These are phyloP conservation scores for Cladophialophora immunda DNA, from an alignment of 2,329 filamentous ascomycete genomes.

Conservation along the genomic window DNA sequence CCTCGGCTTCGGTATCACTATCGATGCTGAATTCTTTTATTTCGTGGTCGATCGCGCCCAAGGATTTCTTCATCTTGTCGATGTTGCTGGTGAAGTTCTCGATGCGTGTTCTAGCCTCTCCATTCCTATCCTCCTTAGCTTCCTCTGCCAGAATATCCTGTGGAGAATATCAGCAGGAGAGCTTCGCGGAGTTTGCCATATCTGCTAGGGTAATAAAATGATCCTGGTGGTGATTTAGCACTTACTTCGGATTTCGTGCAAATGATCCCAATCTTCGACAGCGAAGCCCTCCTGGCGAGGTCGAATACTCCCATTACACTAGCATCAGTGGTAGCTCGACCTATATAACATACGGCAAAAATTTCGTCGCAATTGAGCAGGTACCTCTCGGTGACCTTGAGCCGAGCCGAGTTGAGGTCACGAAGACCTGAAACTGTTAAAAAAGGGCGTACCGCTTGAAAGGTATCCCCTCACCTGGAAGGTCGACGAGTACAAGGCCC, in stretches of 20 bases:
- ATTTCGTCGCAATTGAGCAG: slow-evolving; percentile 19
- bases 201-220: not conserved
- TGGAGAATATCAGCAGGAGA: not conserved
- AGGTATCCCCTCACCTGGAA: slow-evolving; percentile 8
- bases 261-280: slow-evolving; percentile 21
- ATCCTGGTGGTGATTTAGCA: not conserved
- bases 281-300: slow-evolving; percentile 18
- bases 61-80: not conserved
- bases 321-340: slow-evolving; percentile 11
- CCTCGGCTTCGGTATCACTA: slow-evolving; percentile 1
- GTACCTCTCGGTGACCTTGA: slow-evolving; percentile 21
- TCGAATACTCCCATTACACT: slow-evolving; percentile 15
- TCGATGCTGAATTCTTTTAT: not conserved
- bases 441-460: not conserved
- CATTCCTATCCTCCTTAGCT: not conserved
- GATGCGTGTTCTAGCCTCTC: slow-evolving; percentile 1
- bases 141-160: slow-evolving; percentile 19
- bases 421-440: slow-evolving; percentile 18
- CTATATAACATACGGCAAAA: slow-evolving; percentile 16
- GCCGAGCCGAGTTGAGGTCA: slow-evolving; percentile 17
- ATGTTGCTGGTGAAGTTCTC: not conserved
- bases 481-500: slow-evolving; percentile 20
- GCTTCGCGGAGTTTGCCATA: not conserved
- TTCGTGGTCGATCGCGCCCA: not conserved
- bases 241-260: slow-evolving; percentile 22